A percentile compares a stretch with the other conserved stretches of the same genome.
Evolutionary conservation across 208 protist genomes (phyloP).

Genomic region (Pavlovales sp.): DNA sequence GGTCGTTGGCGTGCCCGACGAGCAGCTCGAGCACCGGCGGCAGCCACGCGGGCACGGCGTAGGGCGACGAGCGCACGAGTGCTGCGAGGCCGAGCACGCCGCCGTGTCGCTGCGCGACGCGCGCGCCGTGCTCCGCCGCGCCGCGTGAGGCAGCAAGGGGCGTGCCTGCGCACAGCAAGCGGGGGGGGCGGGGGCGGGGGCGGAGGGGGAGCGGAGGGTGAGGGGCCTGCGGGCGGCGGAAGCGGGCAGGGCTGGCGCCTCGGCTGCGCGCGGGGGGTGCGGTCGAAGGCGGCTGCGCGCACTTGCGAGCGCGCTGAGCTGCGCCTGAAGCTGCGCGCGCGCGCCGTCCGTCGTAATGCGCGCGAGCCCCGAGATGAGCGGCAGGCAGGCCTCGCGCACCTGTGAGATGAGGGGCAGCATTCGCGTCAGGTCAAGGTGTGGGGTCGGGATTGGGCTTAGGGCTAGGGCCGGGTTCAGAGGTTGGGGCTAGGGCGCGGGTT

Average conservation of each 20-base stretch:
- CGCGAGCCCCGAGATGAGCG: not conserved
- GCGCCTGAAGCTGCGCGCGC: not conserved
- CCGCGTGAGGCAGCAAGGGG: not conserved
- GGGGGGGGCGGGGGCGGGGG: not conserved
- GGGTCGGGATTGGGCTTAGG: too few species aligned
- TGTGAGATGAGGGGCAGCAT: too few species aligned
- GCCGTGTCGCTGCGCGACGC: conserved; percentile 1
- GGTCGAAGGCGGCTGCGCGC: too few species aligned
- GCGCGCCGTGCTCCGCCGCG: not conserved
- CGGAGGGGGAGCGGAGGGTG: too few species aligned
- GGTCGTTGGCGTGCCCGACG: not conserved
- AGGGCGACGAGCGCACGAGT: not conserved
- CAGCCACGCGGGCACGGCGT: conserved; percentile 30
- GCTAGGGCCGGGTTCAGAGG: too few species aligned
- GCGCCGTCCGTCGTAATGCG: not conserved
- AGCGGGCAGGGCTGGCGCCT: too few species aligned
- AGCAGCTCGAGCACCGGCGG: conserved; percentile 14
- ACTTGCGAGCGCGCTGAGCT: not conserved
- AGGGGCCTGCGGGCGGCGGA: too few species aligned
- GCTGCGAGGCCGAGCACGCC: conserved; percentile 28
- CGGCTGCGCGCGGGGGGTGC: too few species aligned
- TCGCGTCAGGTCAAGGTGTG: too few species aligned
- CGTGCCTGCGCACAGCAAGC: not conserved
- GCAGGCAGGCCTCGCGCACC: not conserved
- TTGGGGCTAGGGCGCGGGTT: too few species aligned